Evolutionary conservation across 2,329 filamentous ascomycete genomes (phyloP).

Genomic region (Waltergamsia citrina): DNA sequence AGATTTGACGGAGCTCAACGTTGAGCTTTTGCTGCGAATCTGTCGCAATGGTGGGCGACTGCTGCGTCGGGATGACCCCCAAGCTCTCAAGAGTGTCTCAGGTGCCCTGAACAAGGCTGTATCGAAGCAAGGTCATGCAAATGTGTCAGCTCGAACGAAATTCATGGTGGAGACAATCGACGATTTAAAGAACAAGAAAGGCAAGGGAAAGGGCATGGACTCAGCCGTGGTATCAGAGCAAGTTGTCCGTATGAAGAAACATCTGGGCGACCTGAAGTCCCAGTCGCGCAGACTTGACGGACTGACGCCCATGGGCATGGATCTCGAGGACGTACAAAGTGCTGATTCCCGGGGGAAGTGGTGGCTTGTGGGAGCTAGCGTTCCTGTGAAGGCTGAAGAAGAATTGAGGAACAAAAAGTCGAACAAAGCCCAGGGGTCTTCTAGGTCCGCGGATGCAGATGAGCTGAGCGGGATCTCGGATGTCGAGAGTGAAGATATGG

Average conservation of each 20-base stretch:
- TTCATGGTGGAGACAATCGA: constrained; percentile 98
- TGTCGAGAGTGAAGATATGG: constrained; percentile 34
- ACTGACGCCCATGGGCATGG: constrained; percentile 72
- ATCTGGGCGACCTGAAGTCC: constrained; percentile 65
- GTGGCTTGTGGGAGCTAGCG: constrained; percentile 98
- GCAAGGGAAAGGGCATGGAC: constrained; percentile 65
- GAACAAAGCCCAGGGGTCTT: constrained; percentile 1
- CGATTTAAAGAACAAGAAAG: constrained; percentile 86
- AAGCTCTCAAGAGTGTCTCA: constrained; percentile 82
- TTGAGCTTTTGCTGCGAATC: constrained; percentile 77
- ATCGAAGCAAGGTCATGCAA: constrained; percentile 54
- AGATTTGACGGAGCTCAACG: constrained; percentile 74
- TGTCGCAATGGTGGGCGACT: constrained; percentile 76
- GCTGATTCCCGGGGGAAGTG: constrained; percentile 87
- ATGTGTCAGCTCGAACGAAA: constrained; percentile 77
- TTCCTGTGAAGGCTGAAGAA: constrained; percentile 36
- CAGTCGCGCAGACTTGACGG: constrained; percentile 52
- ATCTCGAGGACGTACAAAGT: constrained; percentile 71
- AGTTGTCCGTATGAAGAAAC: constrained; percentile 80
- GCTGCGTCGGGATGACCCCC: constrained; percentile 80
- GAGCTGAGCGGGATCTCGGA: constrained; percentile 17
- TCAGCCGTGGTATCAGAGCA: constrained; percentile 71
- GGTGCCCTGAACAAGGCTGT: constrained; percentile 66
- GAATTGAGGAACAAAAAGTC: neutral
- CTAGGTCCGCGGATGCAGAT: constrained; percentile 8